A percentile compares a stretch with the other conserved stretches of the same genome.
Conservation (phyloP, 345 rosid species). For the Moringa oleifera region DNA sequence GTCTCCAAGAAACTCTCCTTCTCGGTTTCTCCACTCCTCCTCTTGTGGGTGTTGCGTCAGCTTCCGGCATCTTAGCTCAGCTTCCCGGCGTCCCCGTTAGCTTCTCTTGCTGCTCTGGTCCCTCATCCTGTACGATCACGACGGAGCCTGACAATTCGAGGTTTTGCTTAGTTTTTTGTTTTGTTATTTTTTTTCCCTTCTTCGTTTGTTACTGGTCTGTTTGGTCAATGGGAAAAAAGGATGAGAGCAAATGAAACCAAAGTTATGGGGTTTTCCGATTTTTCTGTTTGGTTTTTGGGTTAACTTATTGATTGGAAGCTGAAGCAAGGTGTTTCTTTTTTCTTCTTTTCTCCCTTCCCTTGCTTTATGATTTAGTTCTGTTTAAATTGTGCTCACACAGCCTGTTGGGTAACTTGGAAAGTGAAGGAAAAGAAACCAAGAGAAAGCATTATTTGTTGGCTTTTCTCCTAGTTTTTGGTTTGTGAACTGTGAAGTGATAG, state of each 20-base stretch:
- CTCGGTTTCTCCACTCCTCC: constrained; percentile 28
- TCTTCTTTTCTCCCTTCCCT: background rate
- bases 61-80: constrained; percentile 25
- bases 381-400: background rate
- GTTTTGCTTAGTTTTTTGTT: background rate
- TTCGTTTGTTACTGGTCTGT: background rate
- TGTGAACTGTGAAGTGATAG: background rate
- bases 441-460: background rate
- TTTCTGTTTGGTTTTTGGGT: background rate
- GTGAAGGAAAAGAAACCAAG: background rate
- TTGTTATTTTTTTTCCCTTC: background rate
- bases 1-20: constrained; percentile 8
- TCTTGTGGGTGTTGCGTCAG: constrained; percentile 18
- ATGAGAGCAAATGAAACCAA: background rate
- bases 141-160: background rate
- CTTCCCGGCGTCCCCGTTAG: constrained; percentile 18
- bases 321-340: constrained; percentile 1
- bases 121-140: constrained; percentile 12
- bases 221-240: background rate
- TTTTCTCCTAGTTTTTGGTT: background rate
- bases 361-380: background rate
- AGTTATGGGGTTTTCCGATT: background rate
- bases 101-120: constrained; percentile 9
- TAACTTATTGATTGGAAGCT: background rate
- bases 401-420: constrained; percentile 11